Conservation (phyloP, 495 filamentous ascomycete species). For the Pyrenula massariospora region DNA sequence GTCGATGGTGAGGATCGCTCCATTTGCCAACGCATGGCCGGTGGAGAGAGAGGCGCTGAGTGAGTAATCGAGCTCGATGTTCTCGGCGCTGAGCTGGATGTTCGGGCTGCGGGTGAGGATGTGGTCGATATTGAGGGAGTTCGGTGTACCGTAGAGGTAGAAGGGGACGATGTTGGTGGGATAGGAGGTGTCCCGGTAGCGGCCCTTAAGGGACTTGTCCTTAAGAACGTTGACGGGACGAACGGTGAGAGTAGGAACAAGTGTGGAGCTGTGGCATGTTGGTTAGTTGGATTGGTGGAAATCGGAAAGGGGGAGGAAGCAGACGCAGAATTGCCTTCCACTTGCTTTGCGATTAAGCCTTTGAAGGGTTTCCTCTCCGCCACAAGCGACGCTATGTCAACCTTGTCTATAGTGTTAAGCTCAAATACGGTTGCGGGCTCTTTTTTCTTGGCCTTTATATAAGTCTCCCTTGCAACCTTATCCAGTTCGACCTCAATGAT, state of each 20-base stretch:
- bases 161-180: conserved; percentile 25
- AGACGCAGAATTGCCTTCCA: not conserved
- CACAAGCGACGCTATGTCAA: conserved; percentile 6
- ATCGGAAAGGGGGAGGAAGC: not conserved
- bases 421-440: conserved; percentile 8
- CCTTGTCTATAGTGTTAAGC: conserved; percentile 9
- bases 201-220: conserved; percentile 15
- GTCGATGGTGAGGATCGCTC: conserved; percentile 12
- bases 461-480: conserved; percentile 8
- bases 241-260: conserved; percentile 1
- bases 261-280: not conserved
- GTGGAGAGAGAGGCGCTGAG: conserved; percentile 3
- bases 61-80: conserved; percentile 6
- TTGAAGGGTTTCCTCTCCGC: conserved; percentile 6
- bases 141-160: conserved; percentile 28
- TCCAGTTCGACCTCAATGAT: conserved; percentile 17
- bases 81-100: conserved; percentile 16
- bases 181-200: conserved; percentile 20
- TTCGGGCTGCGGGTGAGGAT: conserved; percentile 23
- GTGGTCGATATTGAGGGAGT: conserved; percentile 21
- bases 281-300: not conserved
- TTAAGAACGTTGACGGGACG: conserved; percentile 10
- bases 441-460: conserved; percentile 10
- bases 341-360: conserved; percentile 3
- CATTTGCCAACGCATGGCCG: conserved; percentile 5